A percentile compares a stretch with the other conserved stretches of the same genome.
Conservation (phyloP, 257 asterid genomes). For the Penstemon newberryi region DNA sequence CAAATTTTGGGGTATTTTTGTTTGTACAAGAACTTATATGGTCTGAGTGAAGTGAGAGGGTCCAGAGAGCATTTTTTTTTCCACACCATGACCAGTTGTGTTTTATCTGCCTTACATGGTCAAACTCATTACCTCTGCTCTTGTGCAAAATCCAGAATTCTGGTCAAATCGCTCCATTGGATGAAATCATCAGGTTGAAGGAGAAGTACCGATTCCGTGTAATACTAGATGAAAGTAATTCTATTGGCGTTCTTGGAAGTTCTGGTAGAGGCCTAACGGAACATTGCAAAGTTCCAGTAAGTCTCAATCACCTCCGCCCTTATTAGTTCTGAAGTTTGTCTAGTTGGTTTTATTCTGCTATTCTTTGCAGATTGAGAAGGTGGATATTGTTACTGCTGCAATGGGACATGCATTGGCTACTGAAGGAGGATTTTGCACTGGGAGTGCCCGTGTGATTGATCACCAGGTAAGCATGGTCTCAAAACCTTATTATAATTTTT, state of each 20-base stretch:
- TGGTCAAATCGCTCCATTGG: slow-evolving; percentile 89
- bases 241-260: slow-evolving; percentile 86
- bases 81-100: no score
- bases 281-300: slow-evolving; percentile 69
- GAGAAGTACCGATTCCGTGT: slow-evolving; percentile 87
- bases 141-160: slow-evolving; percentile 60
- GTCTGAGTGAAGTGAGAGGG: no score
- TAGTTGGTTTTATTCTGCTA: slow-evolving; percentile 21
- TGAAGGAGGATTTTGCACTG: slow-evolving; percentile 98
- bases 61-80: no score
- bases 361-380: slow-evolving; percentile 67
- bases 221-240: slow-evolving; percentile 87
- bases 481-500: no score
- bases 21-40: no score
- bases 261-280: slow-evolving; percentile 95
- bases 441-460: slow-evolving; percentile 85
- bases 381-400: slow-evolving; percentile 86
- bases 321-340: slow-evolving; percentile 26
- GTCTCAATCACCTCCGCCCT: slow-evolving; percentile 30
- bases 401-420: slow-evolving; percentile 98
- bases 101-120: no score
- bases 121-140: neutral
- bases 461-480: slow-evolving; percentile 63
- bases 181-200: slow-evolving; percentile 78
- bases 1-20: no score